phyloP scores from a whole-genome alignment of 257 asterid genomes.

The Agastache rugosa region DNA sequence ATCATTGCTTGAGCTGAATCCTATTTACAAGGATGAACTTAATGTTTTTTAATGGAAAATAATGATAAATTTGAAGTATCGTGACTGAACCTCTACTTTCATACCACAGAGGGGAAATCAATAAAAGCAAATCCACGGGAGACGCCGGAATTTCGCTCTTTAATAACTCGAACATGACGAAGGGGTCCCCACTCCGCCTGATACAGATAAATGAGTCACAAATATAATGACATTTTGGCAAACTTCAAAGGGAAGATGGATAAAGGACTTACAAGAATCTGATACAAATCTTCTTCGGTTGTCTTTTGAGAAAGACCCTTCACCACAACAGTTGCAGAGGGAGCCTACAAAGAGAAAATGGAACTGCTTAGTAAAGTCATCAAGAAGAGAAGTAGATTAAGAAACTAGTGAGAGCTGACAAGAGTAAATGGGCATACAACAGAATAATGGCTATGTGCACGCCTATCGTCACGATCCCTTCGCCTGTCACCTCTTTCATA shows the following conservation, averaged over 20 bases:
- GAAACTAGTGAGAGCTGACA: slow-evolving; percentile 24
- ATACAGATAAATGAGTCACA: slow-evolving; percentile 24
- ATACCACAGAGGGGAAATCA: slow-evolving; percentile 95
- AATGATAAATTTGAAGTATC: slow-evolving; percentile 20
- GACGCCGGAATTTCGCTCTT: slow-evolving; percentile 87
- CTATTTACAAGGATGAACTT: slow-evolving; percentile 50
- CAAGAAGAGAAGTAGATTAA: slow-evolving; percentile 20
- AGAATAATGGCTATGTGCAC: slow-evolving; percentile 63
- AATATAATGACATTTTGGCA: slow-evolving; percentile 19
- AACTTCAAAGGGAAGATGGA: slow-evolving; percentile 31
- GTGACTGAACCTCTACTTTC: slow-evolving; percentile 34
- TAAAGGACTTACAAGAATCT: slow-evolving; percentile 68
- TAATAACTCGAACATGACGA: slow-evolving; percentile 95
- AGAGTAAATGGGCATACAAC: slow-evolving; percentile 54
- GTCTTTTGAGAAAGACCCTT: slow-evolving; percentile 98
- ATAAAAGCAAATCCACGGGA: slow-evolving; percentile 99
- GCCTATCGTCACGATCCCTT: slow-evolving; percentile 83
- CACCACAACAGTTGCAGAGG: slow-evolving; percentile 94
- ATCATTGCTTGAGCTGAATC: slow-evolving; percentile 94
- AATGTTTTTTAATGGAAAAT: neutral
- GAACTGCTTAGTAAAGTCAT: slow-evolving; percentile 32
- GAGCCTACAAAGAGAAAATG: slow-evolving; percentile 63
- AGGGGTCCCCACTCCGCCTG: slow-evolving; percentile 99
- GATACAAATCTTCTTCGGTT: slow-evolving; percentile 94
- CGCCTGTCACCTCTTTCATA: slow-evolving; percentile 78